Evolutionary conservation across 2,329 filamentous ascomycete genomes (phyloP), one percentile per base, ranked within the genome.

Genomic region (Nothopassalora personata): DNA sequence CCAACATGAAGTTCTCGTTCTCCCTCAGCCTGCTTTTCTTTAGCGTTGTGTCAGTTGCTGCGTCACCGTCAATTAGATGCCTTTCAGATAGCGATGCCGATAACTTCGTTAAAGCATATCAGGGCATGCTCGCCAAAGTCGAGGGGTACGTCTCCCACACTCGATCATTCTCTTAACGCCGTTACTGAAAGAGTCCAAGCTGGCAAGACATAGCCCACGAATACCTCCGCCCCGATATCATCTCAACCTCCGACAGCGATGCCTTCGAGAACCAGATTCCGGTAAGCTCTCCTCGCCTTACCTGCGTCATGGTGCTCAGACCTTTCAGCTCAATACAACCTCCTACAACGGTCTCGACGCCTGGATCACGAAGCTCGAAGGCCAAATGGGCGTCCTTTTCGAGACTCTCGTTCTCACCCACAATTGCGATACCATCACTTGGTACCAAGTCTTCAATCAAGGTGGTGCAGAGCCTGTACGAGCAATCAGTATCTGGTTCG

Each of bases 361-460:
- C 34, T 53, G 49, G 50, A 53, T 58, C 48, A 36, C 36, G 27
- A 53, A 53, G n/a, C 6, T 53, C 36, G 43, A 53, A 4, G 49
- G 27, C 5, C 49, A 58, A 28, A 53, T 45, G 50, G 34, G 48
- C 31, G n/a, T 30, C 3, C 49, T 27, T 1, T 47, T 53, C 27
- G 48, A 53, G n/a, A 58, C 56, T 19, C 28, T 58, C 30, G 49
- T 58, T 1, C 19, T 45, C 5, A 58, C 34, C 5, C 36, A 58
- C 39, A 47, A 58, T 23, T 53, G 56, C 19, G 36, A 58, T 31
- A 58, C 49, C 27, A 58, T 58, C 36, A 58, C 56, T 19, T 58
- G 56, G 34, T 58, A 58, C 18, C 39, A 58, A 19, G 48, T 52
- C 23, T 51, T 53, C 31, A 23, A 57, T 11, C 47, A 46, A 57